Evolutionary conservation across 805 yeast genomes (phyloP).

Genomic region (Saccharomycopsis sp.): DNA sequence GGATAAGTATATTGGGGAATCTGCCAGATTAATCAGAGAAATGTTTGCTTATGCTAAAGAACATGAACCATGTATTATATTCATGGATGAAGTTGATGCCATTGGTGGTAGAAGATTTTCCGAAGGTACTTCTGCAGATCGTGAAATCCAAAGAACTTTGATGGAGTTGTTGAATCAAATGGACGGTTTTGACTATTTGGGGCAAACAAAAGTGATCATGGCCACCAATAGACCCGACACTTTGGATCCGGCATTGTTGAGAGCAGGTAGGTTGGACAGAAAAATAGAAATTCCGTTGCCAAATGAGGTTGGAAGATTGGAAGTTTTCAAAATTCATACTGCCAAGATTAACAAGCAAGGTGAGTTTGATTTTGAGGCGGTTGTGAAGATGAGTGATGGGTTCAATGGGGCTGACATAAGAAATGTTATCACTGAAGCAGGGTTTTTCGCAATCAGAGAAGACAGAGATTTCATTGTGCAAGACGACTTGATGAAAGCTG

Average conservation of each 20-base stretch:
- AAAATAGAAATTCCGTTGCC: conserved; percentile 94
- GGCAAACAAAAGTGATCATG: conserved; percentile 96
- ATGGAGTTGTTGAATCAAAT: conserved; percentile 96
- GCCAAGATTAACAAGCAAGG: conserved; percentile 80
- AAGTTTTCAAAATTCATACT: conserved; percentile 89
- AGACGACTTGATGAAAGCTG: conserved; percentile 95
- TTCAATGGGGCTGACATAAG: conserved; percentile 98
- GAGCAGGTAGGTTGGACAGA: conserved; percentile 97
- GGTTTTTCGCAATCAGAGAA: conserved; percentile 95
- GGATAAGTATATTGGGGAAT: conserved; percentile 96
- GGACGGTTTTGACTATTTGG: conserved; percentile 97
- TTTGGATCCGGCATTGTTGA: conserved; percentile 88
- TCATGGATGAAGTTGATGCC: conserved; percentile 98
- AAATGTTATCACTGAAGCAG: conserved; percentile 96
- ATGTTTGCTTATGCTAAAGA: conserved; percentile 98
- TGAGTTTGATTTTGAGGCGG: conserved; percentile 94
- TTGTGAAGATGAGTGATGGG: conserved; percentile 97
- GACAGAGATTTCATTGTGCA: conserved; percentile 93
- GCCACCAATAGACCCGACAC: conserved; percentile 99
- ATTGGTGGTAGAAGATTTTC: conserved; percentile 97
- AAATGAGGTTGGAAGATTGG: conserved; percentile 90
- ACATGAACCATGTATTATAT: conserved; percentile 95
- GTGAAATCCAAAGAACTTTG: conserved; percentile 95
- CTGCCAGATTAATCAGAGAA: conserved; percentile 92
- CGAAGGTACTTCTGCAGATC: conserved; percentile 97